Percentiles rank a stretch among this genome's conserved stretches.
phyloP scores from a whole-genome alignment of 163 green algal species.

The Scenedesmus sp. region DNA sequence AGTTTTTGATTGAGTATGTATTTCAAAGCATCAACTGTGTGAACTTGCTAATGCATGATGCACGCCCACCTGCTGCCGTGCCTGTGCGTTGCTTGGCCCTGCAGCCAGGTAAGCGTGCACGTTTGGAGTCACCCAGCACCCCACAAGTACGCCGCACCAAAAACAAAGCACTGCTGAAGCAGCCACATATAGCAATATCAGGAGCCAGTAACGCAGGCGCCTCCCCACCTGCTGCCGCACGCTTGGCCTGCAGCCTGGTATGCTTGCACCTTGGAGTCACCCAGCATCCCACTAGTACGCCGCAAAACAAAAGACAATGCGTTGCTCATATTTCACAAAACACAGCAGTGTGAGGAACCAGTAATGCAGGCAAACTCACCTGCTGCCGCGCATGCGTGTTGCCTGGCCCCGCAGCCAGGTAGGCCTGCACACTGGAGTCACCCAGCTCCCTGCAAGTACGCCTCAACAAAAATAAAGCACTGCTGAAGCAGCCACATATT shows the following conservation, averaged over 20 bases:
- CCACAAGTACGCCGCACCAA: background rate
- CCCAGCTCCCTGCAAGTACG: background rate
- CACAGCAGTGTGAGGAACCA: too few relatives aligned
- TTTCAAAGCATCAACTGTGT: too few relatives aligned
- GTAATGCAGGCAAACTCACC: background rate
- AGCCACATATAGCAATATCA: too few relatives aligned
- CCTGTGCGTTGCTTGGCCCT: background rate
- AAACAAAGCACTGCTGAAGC: too few relatives aligned
- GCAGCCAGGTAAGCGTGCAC: constrained; percentile 1
- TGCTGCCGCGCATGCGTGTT: background rate
- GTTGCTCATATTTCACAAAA: background rate
- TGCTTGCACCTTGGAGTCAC: background rate
- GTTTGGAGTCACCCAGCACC: background rate
- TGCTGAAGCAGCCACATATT: too few relatives aligned
- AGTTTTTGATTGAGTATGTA: too few relatives aligned
- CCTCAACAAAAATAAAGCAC: too few relatives aligned
- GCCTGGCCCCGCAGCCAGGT: constrained; percentile 28
- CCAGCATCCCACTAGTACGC: background rate
- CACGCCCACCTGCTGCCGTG: background rate
- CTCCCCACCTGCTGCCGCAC: constrained; percentile 1
- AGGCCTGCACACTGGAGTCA: background rate
- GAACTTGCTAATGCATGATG: too few relatives aligned
- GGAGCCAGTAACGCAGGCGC: too few relatives aligned
- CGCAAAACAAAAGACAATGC: background rate
- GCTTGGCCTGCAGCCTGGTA: constrained; percentile 21